A percentile compares a stretch with the other conserved stretches of the same genome.
Conservation (phyloP, 2,329 filamentous ascomycete species). For the Escovopsis sp. region DNA sequence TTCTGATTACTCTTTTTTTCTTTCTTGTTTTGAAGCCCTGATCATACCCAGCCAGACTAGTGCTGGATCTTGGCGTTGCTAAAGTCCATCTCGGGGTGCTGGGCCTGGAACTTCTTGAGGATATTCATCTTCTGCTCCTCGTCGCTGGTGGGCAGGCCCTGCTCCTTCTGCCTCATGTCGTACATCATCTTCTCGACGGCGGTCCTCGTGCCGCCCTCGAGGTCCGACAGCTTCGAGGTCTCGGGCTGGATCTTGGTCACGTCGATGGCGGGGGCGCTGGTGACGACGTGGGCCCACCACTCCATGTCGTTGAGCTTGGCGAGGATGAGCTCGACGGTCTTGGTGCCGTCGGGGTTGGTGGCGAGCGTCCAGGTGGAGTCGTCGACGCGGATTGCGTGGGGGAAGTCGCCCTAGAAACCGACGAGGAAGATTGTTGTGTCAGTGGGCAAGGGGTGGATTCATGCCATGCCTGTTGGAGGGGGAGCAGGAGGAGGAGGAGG, state of each 20-base stretch:
- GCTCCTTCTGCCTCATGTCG: conserved; percentile 94
- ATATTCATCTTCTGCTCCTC: conserved; percentile 93
- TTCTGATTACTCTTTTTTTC: no score
- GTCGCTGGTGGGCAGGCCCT: conserved; percentile 75
- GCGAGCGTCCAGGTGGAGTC: conserved; percentile 92
- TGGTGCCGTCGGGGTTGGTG: conserved; percentile 52
- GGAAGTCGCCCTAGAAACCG: conserved; percentile 57
- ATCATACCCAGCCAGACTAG: conserved; percentile 14
- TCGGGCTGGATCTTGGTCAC: conserved; percentile 90
- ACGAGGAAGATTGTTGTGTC: not conserved
- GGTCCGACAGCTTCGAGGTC: conserved; percentile 76
- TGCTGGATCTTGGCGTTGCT: conserved; percentile 53
- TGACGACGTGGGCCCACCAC: conserved; percentile 95
- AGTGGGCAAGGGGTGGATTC: not conserved
- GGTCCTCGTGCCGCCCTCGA: conserved; percentile 83
- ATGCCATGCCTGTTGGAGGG: no score
- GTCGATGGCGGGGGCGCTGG: conserved; percentile 77
- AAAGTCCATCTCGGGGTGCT: conserved; percentile 62
- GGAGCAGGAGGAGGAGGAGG: not conserved
- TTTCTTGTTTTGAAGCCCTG: not conserved
- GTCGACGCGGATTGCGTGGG: conserved; percentile 64
- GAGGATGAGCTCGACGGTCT: conserved; percentile 64
- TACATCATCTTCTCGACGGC: conserved; percentile 99
- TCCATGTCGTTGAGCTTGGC: conserved; percentile 96
- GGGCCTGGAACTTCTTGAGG: conserved; percentile 77